These are phyloP conservation scores for Microbotryomycetes sp. DNA, from an alignment of 1,284 basidiomycete genomes.

Conservation along the genomic window DNA sequence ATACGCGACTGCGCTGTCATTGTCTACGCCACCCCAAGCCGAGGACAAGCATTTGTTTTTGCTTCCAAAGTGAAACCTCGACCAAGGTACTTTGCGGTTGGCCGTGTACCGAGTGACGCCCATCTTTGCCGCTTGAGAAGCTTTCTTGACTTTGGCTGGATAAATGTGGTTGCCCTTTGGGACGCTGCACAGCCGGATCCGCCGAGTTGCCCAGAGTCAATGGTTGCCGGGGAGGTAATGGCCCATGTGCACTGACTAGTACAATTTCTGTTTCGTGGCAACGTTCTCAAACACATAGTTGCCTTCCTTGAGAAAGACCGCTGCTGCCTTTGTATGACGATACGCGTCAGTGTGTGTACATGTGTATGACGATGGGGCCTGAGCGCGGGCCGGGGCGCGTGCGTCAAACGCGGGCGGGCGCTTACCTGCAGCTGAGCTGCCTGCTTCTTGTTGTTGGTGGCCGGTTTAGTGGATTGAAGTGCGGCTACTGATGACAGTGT, in stretches of 20 bases:
- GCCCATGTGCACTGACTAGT: constrained; percentile 2
- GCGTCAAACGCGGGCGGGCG: not conserved
- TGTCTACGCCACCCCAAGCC: constrained; percentile 5
- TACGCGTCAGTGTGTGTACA: not conserved
- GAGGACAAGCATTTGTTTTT: constrained; percentile 5
- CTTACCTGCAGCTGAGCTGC: constrained; percentile 9
- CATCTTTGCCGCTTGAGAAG: not conserved
- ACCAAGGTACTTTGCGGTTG: not conserved
- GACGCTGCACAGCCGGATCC: too few relatives aligned
- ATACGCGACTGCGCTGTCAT: constrained; percentile 10
- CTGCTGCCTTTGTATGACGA: constrained; percentile 8
- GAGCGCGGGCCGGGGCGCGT: too few relatives aligned
- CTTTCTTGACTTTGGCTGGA: constrained; percentile 6
- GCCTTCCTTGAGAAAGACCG: constrained; percentile 19
- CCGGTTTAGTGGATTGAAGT: not conserved
- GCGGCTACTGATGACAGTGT: not conserved
- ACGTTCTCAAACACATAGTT: constrained; percentile 23
- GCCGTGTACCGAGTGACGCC: not conserved
- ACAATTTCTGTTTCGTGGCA: constrained; percentile 12
- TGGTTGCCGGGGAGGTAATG: too few relatives aligned
- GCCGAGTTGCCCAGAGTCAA: not conserved
- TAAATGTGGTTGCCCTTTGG: constrained; percentile 20
- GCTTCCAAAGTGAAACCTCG: constrained; percentile 4
- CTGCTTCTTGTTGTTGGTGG: constrained; percentile 10
- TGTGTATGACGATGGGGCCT: not conserved